Evolutionary conservation across 202 grass and related monocot species (phyloP), one percentile per base, ranked within the genome.

Genomic region (Zizania palustris): DNA sequence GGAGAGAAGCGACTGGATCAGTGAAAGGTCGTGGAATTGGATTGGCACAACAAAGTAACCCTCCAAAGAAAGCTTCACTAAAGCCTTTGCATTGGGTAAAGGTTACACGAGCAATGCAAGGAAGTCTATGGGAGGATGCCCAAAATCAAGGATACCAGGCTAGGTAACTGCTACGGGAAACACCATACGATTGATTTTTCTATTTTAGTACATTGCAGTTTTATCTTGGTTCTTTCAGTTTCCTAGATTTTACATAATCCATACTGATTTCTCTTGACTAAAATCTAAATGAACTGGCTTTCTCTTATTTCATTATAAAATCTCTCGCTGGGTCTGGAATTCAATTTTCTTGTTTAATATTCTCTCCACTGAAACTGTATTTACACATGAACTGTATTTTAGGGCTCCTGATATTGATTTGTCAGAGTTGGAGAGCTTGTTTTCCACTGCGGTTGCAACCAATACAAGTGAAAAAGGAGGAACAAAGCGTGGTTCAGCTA

Each of bases 51-150:
- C 82, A 86, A 84, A 89, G 72, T 83, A 87, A 71, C 74, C 71
- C 86, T 41, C 82, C 87, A 65, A 92, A 97, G 72, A 97, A 94
- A 83, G 80, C 89, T 88, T 78, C 91, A 40, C 79, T 97, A 76
- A 97, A 97, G 63, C 95, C 95, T 77, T 82, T 97, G 77, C 95
- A 97, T 79, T 97, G 95, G 95, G 91, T 94, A 43, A 97, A 97
- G 74, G 95, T 97, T 76, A 97, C 95, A 45, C 85, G 95, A 75
- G 91, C 91, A 80, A 44, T 85, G 87, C 89, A 97, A 87, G 95
- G 95, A 70, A 94, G 91, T 85, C 91, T 94, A 34, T 94, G 95
- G 95, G 94, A 91, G 79, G 95, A 97, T 92, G 86, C 91, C 54
- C 89, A 94, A 74, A 92, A 97, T 65, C 91, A 92, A 85, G 91